Conservation (phyloP, 2,329 filamentous ascomycete genomes). For the Pseudopithomyces maydicus region DNA sequence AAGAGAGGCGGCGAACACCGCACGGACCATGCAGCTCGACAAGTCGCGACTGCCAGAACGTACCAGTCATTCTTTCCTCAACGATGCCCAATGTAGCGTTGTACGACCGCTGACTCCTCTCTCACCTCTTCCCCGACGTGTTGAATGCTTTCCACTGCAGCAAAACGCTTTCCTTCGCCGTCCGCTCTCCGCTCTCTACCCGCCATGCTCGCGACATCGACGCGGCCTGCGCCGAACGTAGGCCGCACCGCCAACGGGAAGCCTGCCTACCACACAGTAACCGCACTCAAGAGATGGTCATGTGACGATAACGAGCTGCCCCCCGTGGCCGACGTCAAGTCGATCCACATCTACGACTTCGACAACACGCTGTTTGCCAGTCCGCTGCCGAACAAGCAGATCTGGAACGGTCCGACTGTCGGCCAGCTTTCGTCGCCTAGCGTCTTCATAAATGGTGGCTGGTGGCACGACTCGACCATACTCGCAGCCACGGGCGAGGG, state of each 20-base stretch:
- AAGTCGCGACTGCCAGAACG: constrained; percentile 12
- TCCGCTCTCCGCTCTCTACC: constrained; percentile 26
- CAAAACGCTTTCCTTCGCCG: constrained; percentile 21
- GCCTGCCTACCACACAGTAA: constrained; percentile 62
- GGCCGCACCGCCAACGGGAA: constrained; percentile 34
- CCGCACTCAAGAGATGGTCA: constrained; percentile 83
- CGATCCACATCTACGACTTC: constrained; percentile 95
- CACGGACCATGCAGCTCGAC: constrained; percentile 7
- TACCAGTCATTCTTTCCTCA: not conserved
- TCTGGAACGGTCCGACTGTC: constrained; percentile 83
- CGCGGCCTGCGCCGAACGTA: constrained; percentile 32
- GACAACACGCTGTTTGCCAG: constrained; percentile 96
- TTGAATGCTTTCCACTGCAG: constrained; percentile 32
- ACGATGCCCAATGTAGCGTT: not conserved
- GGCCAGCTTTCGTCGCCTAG: constrained; percentile 78
- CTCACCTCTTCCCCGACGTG: not conserved
- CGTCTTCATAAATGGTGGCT: constrained; percentile 80
- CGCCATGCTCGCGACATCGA: constrained; percentile 39
- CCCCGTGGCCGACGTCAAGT: constrained; percentile 71
- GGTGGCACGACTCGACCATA: constrained; percentile 95
- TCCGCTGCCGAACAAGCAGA: constrained; percentile 82
- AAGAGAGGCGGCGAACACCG: constrained; percentile 4
- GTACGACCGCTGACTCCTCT: not conserved
- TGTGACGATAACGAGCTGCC: constrained; percentile 75
- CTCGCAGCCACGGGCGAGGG: constrained; percentile 86